A percentile compares a stretch with the other conserved stretches of the same genome.
These are phyloP conservation scores for Miscanthus lutarioriparius DNA, from an alignment of 176 grass and related monocot species.

Conservation along the genomic window DNA sequence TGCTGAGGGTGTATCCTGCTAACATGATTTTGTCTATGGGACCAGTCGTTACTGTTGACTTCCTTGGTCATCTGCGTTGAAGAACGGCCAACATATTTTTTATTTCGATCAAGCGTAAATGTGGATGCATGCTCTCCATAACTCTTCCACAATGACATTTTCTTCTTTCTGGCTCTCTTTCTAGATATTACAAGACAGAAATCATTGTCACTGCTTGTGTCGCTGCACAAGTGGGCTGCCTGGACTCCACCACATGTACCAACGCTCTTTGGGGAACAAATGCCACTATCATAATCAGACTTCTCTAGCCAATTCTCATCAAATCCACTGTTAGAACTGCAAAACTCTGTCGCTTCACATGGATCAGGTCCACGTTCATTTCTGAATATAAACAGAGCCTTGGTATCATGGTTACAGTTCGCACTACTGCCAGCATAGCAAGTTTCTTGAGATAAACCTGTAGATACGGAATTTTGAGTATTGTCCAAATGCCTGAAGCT, in stretches of 20 bases:
- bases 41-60: slow-evolving; percentile 13
- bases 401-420: slow-evolving; percentile 37
- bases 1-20: slow-evolving; percentile 32
- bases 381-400: slow-evolving; percentile 14
- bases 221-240: slow-evolving; percentile 15
- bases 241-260: slow-evolving; percentile 7
- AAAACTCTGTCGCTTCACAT: slow-evolving; percentile 13
- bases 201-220: slow-evolving; percentile 44
- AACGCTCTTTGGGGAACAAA: slow-evolving; percentile 42
- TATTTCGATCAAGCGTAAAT: slow-evolving; percentile 17
- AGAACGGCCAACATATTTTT: slow-evolving; percentile 35
- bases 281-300: slow-evolving; percentile 24
- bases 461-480: slow-evolving; percentile 8
- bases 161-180: slow-evolving; percentile 72
- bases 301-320: slow-evolving; percentile 40
- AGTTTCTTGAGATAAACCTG: slow-evolving; percentile 47
- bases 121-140: slow-evolving; percentile 14
- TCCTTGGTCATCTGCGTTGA: slow-evolving; percentile 47
- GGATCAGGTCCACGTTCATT: slow-evolving; percentile 37
- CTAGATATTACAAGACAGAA: slow-evolving; percentile 65
- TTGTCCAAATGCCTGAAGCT: slow-evolving; percentile 27
- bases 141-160: slow-evolving; percentile 43
- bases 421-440: slow-evolving; percentile 30
- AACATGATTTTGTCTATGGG: slow-evolving; percentile 30
- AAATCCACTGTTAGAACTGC: slow-evolving; percentile 28